Conservation (phyloP, 2,329 filamentous ascomycete genomes). For the Ceratocystiopsis minuta region DNA sequence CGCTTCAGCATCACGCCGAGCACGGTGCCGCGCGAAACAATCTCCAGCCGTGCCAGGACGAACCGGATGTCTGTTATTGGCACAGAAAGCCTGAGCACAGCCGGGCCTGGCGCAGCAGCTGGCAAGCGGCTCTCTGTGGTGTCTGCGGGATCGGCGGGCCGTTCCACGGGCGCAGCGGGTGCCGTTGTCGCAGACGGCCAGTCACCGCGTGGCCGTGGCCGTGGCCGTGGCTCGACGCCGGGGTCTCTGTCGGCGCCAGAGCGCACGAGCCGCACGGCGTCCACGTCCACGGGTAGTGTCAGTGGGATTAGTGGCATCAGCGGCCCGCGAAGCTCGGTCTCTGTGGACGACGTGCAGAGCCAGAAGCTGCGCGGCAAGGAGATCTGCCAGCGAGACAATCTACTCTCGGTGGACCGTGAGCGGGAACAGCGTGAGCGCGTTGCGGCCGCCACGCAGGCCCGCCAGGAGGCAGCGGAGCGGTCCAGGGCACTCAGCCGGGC, state of each 20-base stretch:
- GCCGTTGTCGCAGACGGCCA: no score
- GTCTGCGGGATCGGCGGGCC: background rate
- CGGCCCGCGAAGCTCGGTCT: slow-evolving; percentile 29
- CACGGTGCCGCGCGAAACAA: slow-evolving; percentile 34
- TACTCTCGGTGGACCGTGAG: slow-evolving; percentile 27
- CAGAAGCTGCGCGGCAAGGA: slow-evolving; percentile 35
- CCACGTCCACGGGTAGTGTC: slow-evolving; percentile 24
- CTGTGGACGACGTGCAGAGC: slow-evolving; percentile 29
- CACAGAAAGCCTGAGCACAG: background rate
- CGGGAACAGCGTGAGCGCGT: slow-evolving; percentile 37
- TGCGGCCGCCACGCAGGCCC: slow-evolving; percentile 31
- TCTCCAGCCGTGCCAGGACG: slow-evolving; percentile 37
- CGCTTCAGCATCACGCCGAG: slow-evolving; percentile 24
- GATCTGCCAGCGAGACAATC: slow-evolving; percentile 34
- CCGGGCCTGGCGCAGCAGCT: background rate
- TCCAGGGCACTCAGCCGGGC: slow-evolving; percentile 39
- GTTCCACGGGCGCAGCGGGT: background rate
- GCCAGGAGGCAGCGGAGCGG: slow-evolving; percentile 43
- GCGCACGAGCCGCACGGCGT: slow-evolving; percentile 21
- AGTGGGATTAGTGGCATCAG: slow-evolving; percentile 12
- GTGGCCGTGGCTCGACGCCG: slow-evolving; percentile 14
- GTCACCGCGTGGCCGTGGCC: background rate
- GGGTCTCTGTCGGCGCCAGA: slow-evolving; percentile 14
- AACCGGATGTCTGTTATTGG: slow-evolving; percentile 16
- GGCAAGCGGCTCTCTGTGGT: slow-evolving; percentile 15